phyloP scores from a whole-genome alignment of 352 stramenopile species.

The Phytophthora citrophthora region DNA sequence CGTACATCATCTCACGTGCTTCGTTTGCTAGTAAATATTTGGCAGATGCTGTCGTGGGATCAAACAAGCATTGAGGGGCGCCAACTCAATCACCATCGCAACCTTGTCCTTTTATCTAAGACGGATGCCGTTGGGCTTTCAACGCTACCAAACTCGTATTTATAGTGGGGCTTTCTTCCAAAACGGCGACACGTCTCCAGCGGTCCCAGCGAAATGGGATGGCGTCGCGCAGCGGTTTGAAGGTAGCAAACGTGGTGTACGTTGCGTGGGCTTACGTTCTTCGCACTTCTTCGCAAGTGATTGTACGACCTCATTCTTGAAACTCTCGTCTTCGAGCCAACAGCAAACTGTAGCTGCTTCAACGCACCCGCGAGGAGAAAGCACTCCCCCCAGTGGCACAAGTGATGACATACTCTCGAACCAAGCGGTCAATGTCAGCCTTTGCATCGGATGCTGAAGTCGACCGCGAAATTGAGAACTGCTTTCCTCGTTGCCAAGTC shows the following conservation, averaged over 20 bases:
- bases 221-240: conserved; percentile 21
- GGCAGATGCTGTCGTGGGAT: conserved; percentile 19
- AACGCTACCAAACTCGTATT: conserved; percentile 21
- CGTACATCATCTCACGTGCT: conserved; percentile 16
- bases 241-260: conserved; percentile 14
- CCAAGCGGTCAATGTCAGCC: conserved; percentile 19
- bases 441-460: conserved; percentile 27
- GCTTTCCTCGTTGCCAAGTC: conserved; percentile 25
- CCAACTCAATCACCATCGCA: conserved; percentile 17
- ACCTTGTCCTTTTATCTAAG: background rate
- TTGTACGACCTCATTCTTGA: conserved; percentile 28
- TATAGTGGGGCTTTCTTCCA: conserved; percentile 35
- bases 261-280: conserved; percentile 16
- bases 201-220: conserved; percentile 37
- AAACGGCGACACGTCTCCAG: conserved; percentile 31
- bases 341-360: conserved; percentile 23
- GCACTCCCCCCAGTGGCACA: background rate
- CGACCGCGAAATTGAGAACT: conserved; percentile 29
- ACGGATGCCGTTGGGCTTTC: conserved; percentile 12
- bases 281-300: conserved; percentile 15
- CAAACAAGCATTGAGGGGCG: conserved; percentile 12
- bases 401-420: conserved; percentile 25
- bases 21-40: conserved; percentile 17
- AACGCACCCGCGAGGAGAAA: conserved; percentile 1
- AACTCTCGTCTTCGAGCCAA: conserved; percentile 28